A percentile compares a stretch with the other conserved stretches of the same genome.
Evolutionary conservation across 2,329 filamentous ascomycete species (phyloP).

Genomic region (Pyrenochaeta sp.): DNA sequence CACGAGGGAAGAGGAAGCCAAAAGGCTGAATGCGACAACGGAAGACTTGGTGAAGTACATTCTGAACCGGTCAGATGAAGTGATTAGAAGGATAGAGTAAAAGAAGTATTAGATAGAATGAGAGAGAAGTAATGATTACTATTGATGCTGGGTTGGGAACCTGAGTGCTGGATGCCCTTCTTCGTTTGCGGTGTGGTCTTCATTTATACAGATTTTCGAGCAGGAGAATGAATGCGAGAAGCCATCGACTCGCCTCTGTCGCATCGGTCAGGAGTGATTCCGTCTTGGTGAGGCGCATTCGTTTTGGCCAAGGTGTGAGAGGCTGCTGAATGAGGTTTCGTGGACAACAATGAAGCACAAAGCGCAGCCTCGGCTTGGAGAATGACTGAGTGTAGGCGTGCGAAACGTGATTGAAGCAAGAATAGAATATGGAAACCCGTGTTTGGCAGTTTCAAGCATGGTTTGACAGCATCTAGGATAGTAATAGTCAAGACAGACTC

Average conservation of each 20-base stretch:
- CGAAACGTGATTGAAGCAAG: constrained; percentile 39
- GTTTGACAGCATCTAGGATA: constrained; percentile 15
- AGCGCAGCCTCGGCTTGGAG: constrained; percentile 18
- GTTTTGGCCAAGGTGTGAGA: constrained; percentile 46
- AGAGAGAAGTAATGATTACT: constrained; percentile 45
- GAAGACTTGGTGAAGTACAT: constrained; percentile 54
- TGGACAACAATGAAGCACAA: constrained; percentile 17
- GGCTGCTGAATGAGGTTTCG: constrained; percentile 26
- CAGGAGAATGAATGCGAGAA: background rate
- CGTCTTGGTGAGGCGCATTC: constrained; percentile 25
- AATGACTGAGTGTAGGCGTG: constrained; percentile 11
- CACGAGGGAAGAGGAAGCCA: constrained; percentile 64
- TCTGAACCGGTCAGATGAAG: constrained; percentile 49
- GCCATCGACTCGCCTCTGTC: constrained; percentile 4
- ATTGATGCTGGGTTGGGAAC: constrained; percentile 45
- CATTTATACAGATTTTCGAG: constrained; percentile 39
- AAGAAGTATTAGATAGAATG: constrained; percentile 35
- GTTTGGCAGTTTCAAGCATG: constrained; percentile 26
- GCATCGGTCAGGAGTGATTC: constrained; percentile 16
- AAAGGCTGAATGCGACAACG: constrained; percentile 57
- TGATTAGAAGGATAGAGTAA: constrained; percentile 33
- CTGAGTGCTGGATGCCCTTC: constrained; percentile 44
- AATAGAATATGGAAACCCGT: constrained; percentile 25
- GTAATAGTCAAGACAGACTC: constrained; percentile 9
- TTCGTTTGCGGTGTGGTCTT: constrained; percentile 21